phyloP scores from a whole-genome alignment of 2,329 filamentous ascomycete genomes.

The Chaetomium strumarium region DNA sequence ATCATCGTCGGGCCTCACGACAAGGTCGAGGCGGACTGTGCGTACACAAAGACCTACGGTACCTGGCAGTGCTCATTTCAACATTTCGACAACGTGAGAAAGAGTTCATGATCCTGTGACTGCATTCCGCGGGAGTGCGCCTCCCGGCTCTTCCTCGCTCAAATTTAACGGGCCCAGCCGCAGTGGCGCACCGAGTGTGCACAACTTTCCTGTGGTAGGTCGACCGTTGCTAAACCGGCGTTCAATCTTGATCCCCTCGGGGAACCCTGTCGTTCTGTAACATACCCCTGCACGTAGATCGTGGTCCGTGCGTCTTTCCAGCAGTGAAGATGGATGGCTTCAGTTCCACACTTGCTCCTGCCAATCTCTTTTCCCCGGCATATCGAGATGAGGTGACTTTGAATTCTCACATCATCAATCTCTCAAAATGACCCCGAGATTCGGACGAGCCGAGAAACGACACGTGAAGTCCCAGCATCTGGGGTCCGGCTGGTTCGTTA shows the following conservation, averaged over 20 bases:
- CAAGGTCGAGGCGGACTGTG: too few species aligned
- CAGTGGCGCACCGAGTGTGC: not conserved
- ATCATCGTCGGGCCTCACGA: too few species aligned
- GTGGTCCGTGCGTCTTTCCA: slow-evolving; percentile 5
- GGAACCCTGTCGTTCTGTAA: slow-evolving; percentile 24
- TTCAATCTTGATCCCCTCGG: slow-evolving; percentile 12
- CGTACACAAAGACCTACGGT: too few species aligned
- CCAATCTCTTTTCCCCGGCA: slow-evolving; percentile 19
- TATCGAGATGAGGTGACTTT: slow-evolving; percentile 21
- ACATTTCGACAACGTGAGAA: not conserved
- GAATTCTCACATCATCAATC: slow-evolving; percentile 1
- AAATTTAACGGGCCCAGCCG: slow-evolving; percentile 24
- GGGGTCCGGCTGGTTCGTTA: not conserved
- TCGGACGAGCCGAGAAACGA: slow-evolving; percentile 1
- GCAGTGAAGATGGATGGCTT: not conserved
- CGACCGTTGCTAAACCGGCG: slow-evolving; percentile 8
- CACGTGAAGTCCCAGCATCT: slow-evolving; percentile 2
- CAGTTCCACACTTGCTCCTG: slow-evolving; percentile 17
- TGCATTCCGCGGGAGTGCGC: slow-evolving; percentile 13
- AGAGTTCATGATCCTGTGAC: slow-evolving; percentile 12
- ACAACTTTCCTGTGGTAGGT: too few species aligned
- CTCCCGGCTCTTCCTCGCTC: slow-evolving; percentile 28
- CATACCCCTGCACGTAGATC: slow-evolving; percentile 24
- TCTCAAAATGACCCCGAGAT: not conserved
- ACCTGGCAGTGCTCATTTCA: not conserved